These are phyloP conservation scores for Antrodiella citrinella DNA, from an alignment of 768 basidiomycete species.

Conservation along the genomic window DNA sequence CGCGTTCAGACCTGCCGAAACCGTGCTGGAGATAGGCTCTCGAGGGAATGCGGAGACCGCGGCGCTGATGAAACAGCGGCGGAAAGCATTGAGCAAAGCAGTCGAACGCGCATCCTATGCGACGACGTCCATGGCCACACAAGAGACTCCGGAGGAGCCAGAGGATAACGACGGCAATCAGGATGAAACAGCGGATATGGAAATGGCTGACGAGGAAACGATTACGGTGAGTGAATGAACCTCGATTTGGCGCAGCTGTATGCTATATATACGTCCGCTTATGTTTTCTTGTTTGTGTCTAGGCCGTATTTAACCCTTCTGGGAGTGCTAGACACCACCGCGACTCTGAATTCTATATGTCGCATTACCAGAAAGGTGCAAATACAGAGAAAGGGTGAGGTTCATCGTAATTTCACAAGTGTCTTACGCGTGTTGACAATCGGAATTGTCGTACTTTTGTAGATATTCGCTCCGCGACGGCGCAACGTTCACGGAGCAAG, in stretches of 20 bases:
- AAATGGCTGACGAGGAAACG: conserved; percentile 76
- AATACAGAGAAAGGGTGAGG: conserved; percentile 83
- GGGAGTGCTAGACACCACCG: conserved; percentile 44
- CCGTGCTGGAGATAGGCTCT: conserved; percentile 82
- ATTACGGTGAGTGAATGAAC: conserved; percentile 51
- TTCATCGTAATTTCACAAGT: background rate
- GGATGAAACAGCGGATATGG: conserved; percentile 28
- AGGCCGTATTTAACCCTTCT: conserved; percentile 60
- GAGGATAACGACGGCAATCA: conserved; percentile 22
- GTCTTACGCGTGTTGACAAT: too few species aligned
- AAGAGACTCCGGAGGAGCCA: conserved; percentile 27
- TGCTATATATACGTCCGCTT: conserved; percentile 1
- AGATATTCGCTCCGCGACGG: conserved; percentile 90
- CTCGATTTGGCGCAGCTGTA: background rate
- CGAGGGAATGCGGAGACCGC: conserved; percentile 56
- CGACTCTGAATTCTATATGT: conserved; percentile 87
- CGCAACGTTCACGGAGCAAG: conserved; percentile 81
- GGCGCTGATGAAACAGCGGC: conserved; percentile 80
- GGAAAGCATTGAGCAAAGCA: conserved; percentile 69
- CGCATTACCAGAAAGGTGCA: conserved; percentile 83
- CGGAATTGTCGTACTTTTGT: background rate
- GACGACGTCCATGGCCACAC: conserved; percentile 24
- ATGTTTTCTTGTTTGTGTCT: conserved; percentile 1
- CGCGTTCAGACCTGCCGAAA: conserved; percentile 80
- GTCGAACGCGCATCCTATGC: conserved; percentile 36